These are phyloP conservation scores for Stephania japonica DNA, from an alignment of 164 flowering plant species.

Conservation along the genomic window DNA sequence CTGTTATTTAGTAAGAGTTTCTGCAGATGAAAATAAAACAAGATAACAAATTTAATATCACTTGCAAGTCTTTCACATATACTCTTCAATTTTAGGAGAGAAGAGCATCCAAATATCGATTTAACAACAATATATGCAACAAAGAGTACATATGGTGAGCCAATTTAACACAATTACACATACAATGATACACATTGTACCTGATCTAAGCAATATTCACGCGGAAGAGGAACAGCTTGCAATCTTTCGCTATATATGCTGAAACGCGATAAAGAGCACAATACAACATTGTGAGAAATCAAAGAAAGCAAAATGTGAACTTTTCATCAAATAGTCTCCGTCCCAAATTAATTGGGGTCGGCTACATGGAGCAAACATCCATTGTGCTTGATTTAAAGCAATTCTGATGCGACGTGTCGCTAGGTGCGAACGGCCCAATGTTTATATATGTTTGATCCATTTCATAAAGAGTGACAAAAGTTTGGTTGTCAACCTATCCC, in stretches of 20 bases:
- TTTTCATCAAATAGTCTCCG: neutral
- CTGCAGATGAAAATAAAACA: constrained; percentile 21
- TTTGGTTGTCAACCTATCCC: no score
- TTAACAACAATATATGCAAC: neutral
- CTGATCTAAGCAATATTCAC: constrained; percentile 14
- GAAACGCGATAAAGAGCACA: constrained; percentile 9
- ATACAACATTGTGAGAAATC: neutral
- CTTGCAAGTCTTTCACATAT: no score
- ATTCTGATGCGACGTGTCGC: no score
- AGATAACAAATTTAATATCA: no score
- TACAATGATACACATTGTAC: constrained; percentile 2
- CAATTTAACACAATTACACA: neutral
- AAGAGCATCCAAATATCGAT: neutral
- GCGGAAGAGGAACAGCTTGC: constrained; percentile 39
- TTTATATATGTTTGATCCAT: no score
- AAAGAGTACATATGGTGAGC: neutral
- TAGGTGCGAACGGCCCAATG: no score
- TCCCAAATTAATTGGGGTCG: no score
- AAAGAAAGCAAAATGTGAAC: neutral
- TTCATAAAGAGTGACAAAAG: no score
- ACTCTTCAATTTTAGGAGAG: neutral
- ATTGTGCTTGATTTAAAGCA: no score
- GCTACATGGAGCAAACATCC: no score
- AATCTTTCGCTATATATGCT: constrained; percentile 38
- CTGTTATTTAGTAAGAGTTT: constrained; percentile 17